These are phyloP conservation scores for Pseudogymnoascus sp. DNA, from an alignment of 2,329 filamentous ascomycete species.

Conservation along the genomic window DNA sequence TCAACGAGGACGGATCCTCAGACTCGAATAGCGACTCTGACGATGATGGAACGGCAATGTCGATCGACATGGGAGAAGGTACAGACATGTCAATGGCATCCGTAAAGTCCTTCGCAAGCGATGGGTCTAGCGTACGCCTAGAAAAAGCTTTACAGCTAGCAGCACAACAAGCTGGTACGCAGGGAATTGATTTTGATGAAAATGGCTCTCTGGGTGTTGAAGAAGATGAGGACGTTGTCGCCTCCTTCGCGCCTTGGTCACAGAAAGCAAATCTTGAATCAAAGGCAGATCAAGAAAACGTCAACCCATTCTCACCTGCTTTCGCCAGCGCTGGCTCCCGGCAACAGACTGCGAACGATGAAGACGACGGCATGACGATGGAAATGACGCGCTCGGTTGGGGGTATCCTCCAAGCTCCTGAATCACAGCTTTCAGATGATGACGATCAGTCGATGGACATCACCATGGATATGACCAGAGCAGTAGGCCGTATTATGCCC, in stretches of 20 bases:
- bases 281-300: constrained; percentile 39
- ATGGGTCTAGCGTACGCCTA: constrained; percentile 62
- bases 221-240: constrained; percentile 61
- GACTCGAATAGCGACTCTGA: constrained; percentile 49
- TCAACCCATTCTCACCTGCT: constrained; percentile 36
- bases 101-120: constrained; percentile 47
- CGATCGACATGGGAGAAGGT: constrained; percentile 59
- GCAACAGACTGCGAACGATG: constrained; percentile 11
- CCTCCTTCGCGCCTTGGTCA: constrained; percentile 65
- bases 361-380: constrained; percentile 36
- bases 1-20: constrained; percentile 30
- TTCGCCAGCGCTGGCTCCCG: constrained; percentile 15
- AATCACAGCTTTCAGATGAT: constrained; percentile 14
- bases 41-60: constrained; percentile 74
- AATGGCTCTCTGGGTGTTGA: constrained; percentile 42
- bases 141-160: constrained; percentile 74
- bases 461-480: constrained; percentile 91
- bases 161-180: constrained; percentile 65
- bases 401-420: constrained; percentile 11
- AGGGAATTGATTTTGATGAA: constrained; percentile 52
- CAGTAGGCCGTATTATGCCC: constrained; percentile 66
- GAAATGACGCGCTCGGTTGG: constrained; percentile 38
- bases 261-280: constrained; percentile 40
- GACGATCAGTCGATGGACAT: constrained; percentile 42
- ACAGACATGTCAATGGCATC: constrained; percentile 61